Base-by-base conservation (phyloP, 2,329 filamentous ascomycete species). In the Endothia cerciana region DNA sequence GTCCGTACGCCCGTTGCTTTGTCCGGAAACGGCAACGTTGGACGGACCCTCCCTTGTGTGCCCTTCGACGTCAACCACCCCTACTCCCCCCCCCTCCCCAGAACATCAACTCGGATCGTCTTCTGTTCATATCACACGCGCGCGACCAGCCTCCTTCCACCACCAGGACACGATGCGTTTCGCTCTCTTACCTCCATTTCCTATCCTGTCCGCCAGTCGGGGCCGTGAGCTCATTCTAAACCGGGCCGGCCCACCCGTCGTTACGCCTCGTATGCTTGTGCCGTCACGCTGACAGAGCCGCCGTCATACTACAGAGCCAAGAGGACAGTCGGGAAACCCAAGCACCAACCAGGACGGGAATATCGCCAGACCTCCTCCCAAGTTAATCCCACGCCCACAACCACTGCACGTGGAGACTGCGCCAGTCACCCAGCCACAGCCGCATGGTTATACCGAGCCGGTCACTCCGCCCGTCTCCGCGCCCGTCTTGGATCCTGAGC, bases 381-480 rank as follows among this genome's bases (percentile, higher is more conserved):
- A 66, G 64, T 47, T 68, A 22, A 49, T 68, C 2, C 64, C 66
- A 22, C 66, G 66, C 51, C 64, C 64, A 17, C 53, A 68, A 33
- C 61, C 64, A 10, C 41, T 63, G 41, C 61, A 63, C 17, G 25
- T 58, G 28, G 61, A 63, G 28, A 58, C 69, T 36, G 59, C 66
- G 49, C 59, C 67, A 63, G 64, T 68, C 59, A 47, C 60, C 43
- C 70, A 71, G 38, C 59, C 68, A 25, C 65, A 72, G 65, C 64
- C 73, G 69, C 82, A 83, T 81, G 82, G 40, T 17, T 83, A 83
- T 75, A 78, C 66, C 68, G 77, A 79, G 65, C 70, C 78, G 65
- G 71, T 76, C 59, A 73, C 74, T 64, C 71, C 74, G 65, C 72
- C 77, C 77, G 66, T 76, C 75, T 69, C 72, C 74, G 68, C 69